Percentiles rank a stretch among this genome's conserved stretches.
phyloP scores from a whole-genome alignment of 2,329 filamentous ascomycete species.

The Bimuria novae-zelandiae region DNA sequence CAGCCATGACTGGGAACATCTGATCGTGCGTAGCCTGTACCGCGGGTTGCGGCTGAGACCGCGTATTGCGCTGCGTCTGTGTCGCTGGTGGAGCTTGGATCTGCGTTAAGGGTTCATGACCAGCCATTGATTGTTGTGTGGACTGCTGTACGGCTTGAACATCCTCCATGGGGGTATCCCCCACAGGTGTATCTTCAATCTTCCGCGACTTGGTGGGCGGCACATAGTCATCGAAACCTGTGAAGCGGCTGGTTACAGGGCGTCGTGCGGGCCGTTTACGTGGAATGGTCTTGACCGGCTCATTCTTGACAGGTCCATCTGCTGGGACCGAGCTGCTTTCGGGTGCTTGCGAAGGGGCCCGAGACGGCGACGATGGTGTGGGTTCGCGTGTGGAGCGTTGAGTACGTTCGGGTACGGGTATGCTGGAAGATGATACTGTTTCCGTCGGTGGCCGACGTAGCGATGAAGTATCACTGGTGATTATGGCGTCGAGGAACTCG shows the following conservation, averaged over 20 bases:
- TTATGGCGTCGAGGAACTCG: slow-evolving; percentile 88
- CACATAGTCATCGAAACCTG: slow-evolving; percentile 68
- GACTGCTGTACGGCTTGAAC: slow-evolving; percentile 27
- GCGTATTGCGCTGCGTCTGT: slow-evolving; percentile 32
- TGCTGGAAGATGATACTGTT: slow-evolving; percentile 33
- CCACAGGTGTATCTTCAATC: slow-evolving; percentile 29
- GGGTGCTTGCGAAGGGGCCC: slow-evolving; percentile 23
- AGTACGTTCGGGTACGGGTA: slow-evolving; percentile 15
- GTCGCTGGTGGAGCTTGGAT: slow-evolving; percentile 22
- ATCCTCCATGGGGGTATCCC: slow-evolving; percentile 32
- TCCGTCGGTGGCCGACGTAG: slow-evolving; percentile 68
- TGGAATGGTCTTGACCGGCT: slow-evolving; percentile 30
- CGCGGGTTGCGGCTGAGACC: slow-evolving; percentile 45
- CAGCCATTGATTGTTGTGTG: slow-evolving; percentile 19
- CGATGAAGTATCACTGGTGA: slow-evolving; percentile 75
- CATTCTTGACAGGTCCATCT: slow-evolving; percentile 30
- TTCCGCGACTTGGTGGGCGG: slow-evolving; percentile 37
- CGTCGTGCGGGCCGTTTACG: slow-evolving; percentile 42
- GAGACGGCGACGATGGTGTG: slow-evolving; percentile 22
- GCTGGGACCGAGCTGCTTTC: slow-evolving; percentile 19
- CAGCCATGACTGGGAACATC: slow-evolving; percentile 75
- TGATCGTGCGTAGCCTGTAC: slow-evolving; percentile 61
- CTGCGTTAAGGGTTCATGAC: slow-evolving; percentile 16
- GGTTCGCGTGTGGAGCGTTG: slow-evolving; percentile 21
- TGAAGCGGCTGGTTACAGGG: slow-evolving; percentile 62